Percentiles rank a stretch among this genome's conserved stretches.
Evolutionary conservation across 495 filamentous ascomycete species (phyloP).

Genomic region (Rhizodiscina lignyota): DNA sequence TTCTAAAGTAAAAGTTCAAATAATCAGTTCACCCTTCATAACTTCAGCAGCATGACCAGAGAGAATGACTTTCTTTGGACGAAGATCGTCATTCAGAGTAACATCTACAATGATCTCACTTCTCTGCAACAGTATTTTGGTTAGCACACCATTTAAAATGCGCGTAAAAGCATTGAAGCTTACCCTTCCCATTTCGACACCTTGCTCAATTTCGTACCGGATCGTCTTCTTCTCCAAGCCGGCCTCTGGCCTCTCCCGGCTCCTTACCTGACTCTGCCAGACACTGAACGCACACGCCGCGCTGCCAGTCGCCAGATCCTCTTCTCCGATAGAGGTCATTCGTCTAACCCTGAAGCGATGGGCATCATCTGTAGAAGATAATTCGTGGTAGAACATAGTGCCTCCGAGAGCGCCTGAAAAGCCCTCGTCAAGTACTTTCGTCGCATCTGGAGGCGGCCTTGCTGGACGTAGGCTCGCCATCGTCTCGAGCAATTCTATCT

Average conservation of each 20-base stretch:
- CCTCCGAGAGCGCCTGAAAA: too few relatives aligned
- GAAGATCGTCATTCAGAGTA: constrained; percentile 13
- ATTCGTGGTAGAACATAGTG: too few relatives aligned
- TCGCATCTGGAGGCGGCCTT: neutral
- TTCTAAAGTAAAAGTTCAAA: too few relatives aligned
- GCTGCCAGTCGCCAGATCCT: constrained; percentile 57
- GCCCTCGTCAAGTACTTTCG: too few relatives aligned
- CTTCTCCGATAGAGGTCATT: constrained; percentile 40
- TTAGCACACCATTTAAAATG: too few relatives aligned
- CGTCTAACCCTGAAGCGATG: too few relatives aligned
- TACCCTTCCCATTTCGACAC: constrained; percentile 72
- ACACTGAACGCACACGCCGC: constrained; percentile 38
- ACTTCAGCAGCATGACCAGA: constrained; percentile 19
- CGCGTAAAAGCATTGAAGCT: too few relatives aligned
- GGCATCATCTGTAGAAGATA: too few relatives aligned
- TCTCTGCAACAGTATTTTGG: too few relatives aligned
- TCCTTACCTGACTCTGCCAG: constrained; percentile 41
- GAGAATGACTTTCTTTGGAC: constrained; percentile 14
- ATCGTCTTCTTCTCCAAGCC: too few relatives aligned
- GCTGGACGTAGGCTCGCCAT: constrained; percentile 24
- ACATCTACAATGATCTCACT: constrained; percentile 41
- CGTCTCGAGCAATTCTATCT: constrained; percentile 30
- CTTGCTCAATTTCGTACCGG: constrained; percentile 45
- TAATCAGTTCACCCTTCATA: constrained; percentile 22
- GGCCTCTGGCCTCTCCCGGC: constrained; percentile 17